phyloP scores from a whole-genome alignment of 2,329 filamentous ascomycete species.

The Tolypocladium amazonense region DNA sequence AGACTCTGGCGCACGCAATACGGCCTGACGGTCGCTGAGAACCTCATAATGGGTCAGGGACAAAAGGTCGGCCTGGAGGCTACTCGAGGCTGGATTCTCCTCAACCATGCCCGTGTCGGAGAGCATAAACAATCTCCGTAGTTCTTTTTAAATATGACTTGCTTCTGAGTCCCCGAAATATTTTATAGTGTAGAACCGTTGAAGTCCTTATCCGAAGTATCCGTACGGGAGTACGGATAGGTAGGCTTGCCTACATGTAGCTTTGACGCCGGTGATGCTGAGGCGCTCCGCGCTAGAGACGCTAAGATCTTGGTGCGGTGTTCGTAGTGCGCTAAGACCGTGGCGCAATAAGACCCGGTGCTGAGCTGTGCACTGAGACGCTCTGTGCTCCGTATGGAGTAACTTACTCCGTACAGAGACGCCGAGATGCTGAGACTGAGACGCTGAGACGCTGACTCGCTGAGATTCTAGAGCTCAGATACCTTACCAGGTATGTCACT shows the following conservation, averaged over 20 bases:
- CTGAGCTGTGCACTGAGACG: not conserved
- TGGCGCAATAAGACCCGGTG: not conserved
- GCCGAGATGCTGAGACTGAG: not conserved
- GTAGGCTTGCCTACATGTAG: not conserved
- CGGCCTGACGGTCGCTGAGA: not conserved
- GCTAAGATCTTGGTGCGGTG: not conserved
- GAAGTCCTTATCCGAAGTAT: not conserved
- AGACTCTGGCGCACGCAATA: not conserved
- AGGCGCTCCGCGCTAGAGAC: not conserved
- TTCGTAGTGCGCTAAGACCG: not conserved
- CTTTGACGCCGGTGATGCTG: too few species aligned
- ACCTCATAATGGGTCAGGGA: not conserved
- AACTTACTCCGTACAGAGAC: not conserved
- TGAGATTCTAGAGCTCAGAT: not conserved
- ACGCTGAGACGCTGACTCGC: not conserved
- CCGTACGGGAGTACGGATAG: not conserved
- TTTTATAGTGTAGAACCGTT: not conserved
- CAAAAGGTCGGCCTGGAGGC: not conserved
- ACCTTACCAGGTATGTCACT: not conserved
- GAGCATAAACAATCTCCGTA: not conserved
- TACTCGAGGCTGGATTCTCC: not conserved
- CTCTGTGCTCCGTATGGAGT: not conserved
- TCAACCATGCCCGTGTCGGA: not conserved
- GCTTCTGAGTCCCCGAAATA: not conserved
- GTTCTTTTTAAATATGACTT: not conserved